A percentile compares a stretch with the other conserved stretches of the same genome.
Conservation (phyloP, 345 rosid genomes). For the Sisymbrium altissimum region DNA sequence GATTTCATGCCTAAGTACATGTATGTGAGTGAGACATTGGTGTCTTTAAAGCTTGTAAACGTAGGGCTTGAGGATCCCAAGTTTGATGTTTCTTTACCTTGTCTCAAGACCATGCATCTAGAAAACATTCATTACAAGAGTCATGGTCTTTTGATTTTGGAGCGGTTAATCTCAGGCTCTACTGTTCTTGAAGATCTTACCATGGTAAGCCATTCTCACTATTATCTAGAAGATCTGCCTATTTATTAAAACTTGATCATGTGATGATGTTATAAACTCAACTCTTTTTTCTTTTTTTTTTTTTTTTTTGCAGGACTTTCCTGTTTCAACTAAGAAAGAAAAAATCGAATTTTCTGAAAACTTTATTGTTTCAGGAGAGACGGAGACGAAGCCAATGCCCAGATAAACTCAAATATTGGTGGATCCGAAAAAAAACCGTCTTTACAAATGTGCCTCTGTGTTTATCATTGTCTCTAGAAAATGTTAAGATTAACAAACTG, state of each 20-base stretch:
- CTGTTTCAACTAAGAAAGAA: not conserved
- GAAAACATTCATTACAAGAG: not conserved
- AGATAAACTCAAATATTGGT: too few species aligned
- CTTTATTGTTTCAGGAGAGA: too few species aligned
- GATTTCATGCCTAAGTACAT: not conserved
- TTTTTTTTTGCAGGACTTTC: not conserved
- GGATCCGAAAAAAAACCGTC: too few species aligned
- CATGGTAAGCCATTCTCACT: not conserved
- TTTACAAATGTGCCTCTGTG: not conserved
- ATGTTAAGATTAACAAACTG: not conserved
- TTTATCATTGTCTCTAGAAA: not conserved
- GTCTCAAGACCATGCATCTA: constrained; percentile 11
- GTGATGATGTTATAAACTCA: not conserved
- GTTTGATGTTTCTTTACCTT: constrained; percentile 6
- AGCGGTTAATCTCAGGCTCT: not conserved
- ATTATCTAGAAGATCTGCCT: not conserved
- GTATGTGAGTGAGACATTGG: constrained; percentile 6
- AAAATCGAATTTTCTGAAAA: too few species aligned
- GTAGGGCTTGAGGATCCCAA: not conserved
- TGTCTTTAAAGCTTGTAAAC: not conserved
- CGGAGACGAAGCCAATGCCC: too few species aligned
- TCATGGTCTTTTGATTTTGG: not conserved
- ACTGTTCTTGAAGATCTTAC: not conserved
- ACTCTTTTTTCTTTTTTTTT: not conserved
- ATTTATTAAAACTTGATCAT: not conserved